Percentiles rank a stretch among this genome's conserved stretches.
Conservation (phyloP, 1,139 yeast species). For the Yamadazyma membranifaciens region DNA sequence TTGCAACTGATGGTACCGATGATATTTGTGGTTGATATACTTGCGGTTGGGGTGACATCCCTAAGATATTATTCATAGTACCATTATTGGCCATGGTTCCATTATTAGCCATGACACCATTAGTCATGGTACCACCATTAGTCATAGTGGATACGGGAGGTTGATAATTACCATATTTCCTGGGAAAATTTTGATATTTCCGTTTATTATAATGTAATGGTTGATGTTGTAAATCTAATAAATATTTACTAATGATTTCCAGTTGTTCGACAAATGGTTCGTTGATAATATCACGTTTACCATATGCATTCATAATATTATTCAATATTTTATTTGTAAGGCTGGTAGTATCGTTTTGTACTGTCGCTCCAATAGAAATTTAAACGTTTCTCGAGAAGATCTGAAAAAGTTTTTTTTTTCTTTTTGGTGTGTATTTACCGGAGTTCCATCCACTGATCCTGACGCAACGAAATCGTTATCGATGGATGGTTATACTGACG, state of each 20-base stretch:
- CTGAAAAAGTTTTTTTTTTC: neutral
- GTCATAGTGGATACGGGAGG: neutral
- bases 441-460: too few species aligned
- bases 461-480: too few species aligned
- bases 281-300: slow-evolving; percentile 24
- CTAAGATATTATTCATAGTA: too few species aligned
- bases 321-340: neutral
- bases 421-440: neutral
- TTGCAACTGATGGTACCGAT: neutral
- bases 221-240: slow-evolving; percentile 32
- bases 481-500: too few species aligned
- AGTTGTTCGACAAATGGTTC: slow-evolving; percentile 35
- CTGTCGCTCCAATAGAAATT: neutral
- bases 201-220: slow-evolving; percentile 19
- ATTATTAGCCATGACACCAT: too few species aligned
- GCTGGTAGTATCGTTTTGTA: neutral
- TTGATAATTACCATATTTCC: slow-evolving; percentile 1
- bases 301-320: slow-evolving; percentile 11
- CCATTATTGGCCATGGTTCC: too few species aligned
- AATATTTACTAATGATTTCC: slow-evolving; percentile 30
- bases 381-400: slow-evolving; percentile 1
- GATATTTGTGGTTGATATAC: neutral
- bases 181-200: slow-evolving; percentile 1
- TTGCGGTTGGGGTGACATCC: neutral
- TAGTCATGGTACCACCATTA: too few species aligned